phyloP scores from a whole-genome alignment of 2,329 filamentous ascomycete genomes.

The Colletotrichum melonis region DNA sequence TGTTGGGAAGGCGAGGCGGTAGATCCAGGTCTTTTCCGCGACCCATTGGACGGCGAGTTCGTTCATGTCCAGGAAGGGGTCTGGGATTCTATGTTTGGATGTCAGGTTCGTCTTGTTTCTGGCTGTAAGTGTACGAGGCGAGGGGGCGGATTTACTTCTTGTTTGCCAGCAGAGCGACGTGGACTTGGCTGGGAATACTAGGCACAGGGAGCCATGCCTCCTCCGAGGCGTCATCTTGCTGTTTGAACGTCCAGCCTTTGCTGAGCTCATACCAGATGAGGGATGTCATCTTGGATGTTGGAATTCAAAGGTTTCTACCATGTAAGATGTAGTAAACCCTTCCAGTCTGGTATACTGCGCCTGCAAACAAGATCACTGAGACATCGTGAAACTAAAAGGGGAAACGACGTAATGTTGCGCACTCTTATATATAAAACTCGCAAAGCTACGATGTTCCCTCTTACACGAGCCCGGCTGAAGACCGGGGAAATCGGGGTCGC shows the following conservation, averaged over 20 bases:
- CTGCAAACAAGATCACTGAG: not conserved
- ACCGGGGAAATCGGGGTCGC: not conserved
- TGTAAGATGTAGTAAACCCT: too few species aligned
- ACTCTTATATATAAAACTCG: not conserved
- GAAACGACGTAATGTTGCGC: too few species aligned
- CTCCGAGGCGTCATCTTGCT: conserved; percentile 39
- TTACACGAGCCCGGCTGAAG: not conserved
- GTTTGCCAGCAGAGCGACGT: conserved; percentile 51
- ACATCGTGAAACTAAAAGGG: not conserved
- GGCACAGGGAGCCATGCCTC: conserved; percentile 47
- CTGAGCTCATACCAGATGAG: conserved; percentile 23
- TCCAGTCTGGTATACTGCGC: not conserved
- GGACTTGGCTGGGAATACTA: conserved; percentile 49
- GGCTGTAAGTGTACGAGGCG: not conserved
- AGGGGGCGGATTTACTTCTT: conserved; percentile 41
- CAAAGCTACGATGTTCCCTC: not conserved
- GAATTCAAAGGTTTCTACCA: not conserved
- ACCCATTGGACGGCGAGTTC: conserved; percentile 71
- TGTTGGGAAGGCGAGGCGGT: conserved; percentile 54
- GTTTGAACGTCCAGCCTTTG: conserved; percentile 43
- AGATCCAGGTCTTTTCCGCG: conserved; percentile 71
- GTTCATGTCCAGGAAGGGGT: conserved; percentile 72
- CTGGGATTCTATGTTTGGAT: conserved; percentile 51
- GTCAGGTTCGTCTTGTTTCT: not conserved
- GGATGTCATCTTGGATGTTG: not conserved